These are phyloP conservation scores for Eimeria maxima DNA, from an alignment of 169 alveolate species.

Conservation along the genomic window DNA sequence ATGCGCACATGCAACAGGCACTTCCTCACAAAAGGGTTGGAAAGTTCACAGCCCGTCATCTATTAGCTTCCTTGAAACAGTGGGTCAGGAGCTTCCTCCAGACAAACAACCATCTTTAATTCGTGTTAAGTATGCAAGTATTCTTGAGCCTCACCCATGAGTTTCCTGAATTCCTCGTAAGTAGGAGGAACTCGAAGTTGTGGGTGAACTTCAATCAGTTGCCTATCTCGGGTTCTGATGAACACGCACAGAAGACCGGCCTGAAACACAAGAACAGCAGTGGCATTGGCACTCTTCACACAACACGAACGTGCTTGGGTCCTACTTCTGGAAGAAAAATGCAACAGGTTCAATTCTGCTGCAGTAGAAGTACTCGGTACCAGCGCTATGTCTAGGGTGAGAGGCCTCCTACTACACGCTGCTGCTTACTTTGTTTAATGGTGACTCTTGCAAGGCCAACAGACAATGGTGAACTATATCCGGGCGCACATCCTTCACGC, in stretches of 20 bases:
- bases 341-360: neutral
- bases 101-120: neutral
- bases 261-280: conserved; percentile 38
- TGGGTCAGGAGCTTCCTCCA: neutral
- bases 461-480: conserved; percentile 91
- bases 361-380: neutral
- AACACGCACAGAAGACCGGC: conserved; percentile 88
- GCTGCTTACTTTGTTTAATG: conserved; percentile 86
- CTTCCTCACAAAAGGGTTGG: neutral
- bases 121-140: neutral
- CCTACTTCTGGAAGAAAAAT: neutral
- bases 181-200: conserved; percentile 89
- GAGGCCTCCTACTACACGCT: neutral
- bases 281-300: neutral
- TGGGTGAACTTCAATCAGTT: conserved; percentile 89
- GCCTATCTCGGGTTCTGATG: conserved; percentile 88
- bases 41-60: neutral
- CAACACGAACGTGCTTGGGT: neutral
- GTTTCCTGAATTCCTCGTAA: conserved; percentile 85
- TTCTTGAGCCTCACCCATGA: conserved; percentile 77
- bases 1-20: neutral
- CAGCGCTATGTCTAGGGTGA: neutral
- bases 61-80: neutral
- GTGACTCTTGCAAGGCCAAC: conserved; percentile 88
- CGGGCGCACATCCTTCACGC: conserved; percentile 90